Conservation (phyloP, 805 yeast species). For the Candida coleopterorum region DNA sequence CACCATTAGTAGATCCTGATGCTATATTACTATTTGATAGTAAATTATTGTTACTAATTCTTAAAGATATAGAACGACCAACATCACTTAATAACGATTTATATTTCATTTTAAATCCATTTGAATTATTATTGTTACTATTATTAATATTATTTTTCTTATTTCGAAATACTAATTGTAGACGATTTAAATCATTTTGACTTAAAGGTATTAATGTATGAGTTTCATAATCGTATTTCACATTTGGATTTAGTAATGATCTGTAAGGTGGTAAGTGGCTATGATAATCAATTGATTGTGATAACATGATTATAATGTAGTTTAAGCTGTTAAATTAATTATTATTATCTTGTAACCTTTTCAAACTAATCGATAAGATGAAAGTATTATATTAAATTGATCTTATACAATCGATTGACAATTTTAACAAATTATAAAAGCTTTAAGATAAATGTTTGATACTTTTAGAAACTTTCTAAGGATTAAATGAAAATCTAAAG, state of each 20-base stretch:
- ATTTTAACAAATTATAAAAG: no score
- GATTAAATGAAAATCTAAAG: no score
- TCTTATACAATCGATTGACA: no score
- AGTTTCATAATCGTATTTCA: slow-evolving; percentile 46
- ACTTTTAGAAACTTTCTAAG: no score
- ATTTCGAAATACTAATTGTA: slow-evolving; percentile 6
- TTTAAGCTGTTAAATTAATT: no score
- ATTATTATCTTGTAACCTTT: no score
- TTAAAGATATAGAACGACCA: slow-evolving; percentile 35
- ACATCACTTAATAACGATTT: slow-evolving; percentile 46
- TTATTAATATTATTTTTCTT: slow-evolving; percentile 3
- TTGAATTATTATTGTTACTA: background rate
- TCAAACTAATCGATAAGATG: no score
- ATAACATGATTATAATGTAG: no score
- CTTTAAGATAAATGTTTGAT: no score
- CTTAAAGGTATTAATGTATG: slow-evolving; percentile 38
- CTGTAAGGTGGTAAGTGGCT: slow-evolving; percentile 48
- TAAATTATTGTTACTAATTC: slow-evolving; percentile 19
- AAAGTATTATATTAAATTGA: no score
- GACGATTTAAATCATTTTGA: slow-evolving; percentile 26
- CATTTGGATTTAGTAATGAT: slow-evolving; percentile 45
- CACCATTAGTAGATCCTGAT: background rate
- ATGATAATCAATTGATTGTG: slow-evolving; percentile 17
- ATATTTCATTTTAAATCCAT: slow-evolving; percentile 41
- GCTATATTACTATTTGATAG: slow-evolving; percentile 5